Evolutionary conservation across 2,329 filamentous ascomycete species (phyloP).

Genomic region (Colletotrichum agaves): DNA sequence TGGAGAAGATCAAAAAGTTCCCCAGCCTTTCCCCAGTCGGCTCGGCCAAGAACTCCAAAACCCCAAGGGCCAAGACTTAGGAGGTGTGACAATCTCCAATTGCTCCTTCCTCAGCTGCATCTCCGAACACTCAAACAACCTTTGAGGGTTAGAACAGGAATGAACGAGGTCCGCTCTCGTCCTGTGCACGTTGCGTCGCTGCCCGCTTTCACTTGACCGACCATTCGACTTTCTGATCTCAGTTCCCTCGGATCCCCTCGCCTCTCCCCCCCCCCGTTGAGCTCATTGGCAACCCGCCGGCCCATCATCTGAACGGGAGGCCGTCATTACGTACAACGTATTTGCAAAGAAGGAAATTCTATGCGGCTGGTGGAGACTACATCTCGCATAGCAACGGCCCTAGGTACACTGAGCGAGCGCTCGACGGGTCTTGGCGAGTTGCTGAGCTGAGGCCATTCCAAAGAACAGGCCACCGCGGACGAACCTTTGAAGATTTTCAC

Average conservation of each 20-base stretch:
- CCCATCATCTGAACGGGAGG: background rate
- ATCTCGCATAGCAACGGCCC: slow-evolving; percentile 30
- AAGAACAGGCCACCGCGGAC: background rate
- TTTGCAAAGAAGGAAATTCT: background rate
- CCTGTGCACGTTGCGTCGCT: slow-evolving; percentile 14
- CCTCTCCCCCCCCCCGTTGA: too few species aligned
- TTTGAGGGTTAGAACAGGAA: slow-evolving; percentile 23
- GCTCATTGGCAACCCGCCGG: background rate
- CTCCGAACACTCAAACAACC: slow-evolving; percentile 7
- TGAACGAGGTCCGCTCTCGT: slow-evolving; percentile 23
- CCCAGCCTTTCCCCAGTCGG: slow-evolving; percentile 27
- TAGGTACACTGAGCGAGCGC: slow-evolving; percentile 2
- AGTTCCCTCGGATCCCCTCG: background rate
- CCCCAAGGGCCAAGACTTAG: slow-evolving; percentile 18
- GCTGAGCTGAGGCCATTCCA: background rate
- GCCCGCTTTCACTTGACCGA: slow-evolving; percentile 17
- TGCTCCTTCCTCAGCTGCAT: background rate
- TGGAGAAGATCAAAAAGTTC: slow-evolving; percentile 20
- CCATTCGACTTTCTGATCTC: background rate
- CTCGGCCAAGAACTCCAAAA: slow-evolving; percentile 20
- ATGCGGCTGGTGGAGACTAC: slow-evolving; percentile 28
- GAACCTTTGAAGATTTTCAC: slow-evolving; percentile 31
- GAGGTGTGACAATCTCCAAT: background rate
- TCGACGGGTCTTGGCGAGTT: slow-evolving; percentile 8
- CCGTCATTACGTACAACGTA: slow-evolving; percentile 28